Evolutionary conservation across 2,329 filamentous ascomycete genomes (phyloP), one percentile per base, ranked within the genome.

Genomic region (Byssoonygena ceratinophila): DNA sequence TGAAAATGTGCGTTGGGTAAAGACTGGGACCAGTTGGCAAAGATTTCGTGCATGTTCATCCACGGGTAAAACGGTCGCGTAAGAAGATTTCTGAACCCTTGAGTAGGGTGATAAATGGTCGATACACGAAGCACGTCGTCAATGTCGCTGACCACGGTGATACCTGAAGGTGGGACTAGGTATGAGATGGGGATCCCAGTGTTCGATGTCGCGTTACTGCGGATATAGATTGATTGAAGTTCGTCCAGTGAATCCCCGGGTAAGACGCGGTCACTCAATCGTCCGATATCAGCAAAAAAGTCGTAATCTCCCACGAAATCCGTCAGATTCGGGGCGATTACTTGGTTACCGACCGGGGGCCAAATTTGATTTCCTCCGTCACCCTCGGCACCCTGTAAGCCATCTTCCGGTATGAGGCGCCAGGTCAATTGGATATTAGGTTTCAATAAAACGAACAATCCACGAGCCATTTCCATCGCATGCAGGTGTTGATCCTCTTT

Each of bases 121-220:
- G 85, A 90, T 1, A 89, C 71, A n/a, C 85, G 81, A 0, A 89
- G 76, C 54, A 88, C 87, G 62, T 90, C 86, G 59, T 89, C 85
- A 56, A 90, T 86, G 61, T 90, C 86, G 1, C 81, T 85, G 59
- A 90, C 72, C 55, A 90, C 74, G 0, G 85, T 89, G 20, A 87
- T 68, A 16, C 86, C 86, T 12, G 75, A 72, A 0, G 80, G 72
- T 0, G 86, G 85, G 0, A 90, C 84, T 1, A 90, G 77, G 62
- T 87, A 90, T 0, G 84, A 83, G 0, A 44, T 29, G 4, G 82
- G 78, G 60, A 90, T 90, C 51, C 85, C 85, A 1, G 77, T 78
- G 40, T 76, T 64, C 36, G 37, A 22, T 1, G 79, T 81, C 3
- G 81, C 82, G 52, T 83, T 76, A 2, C 82, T 76, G 61, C 83